phyloP scores from a whole-genome alignment of 192 early-diverging fungal species.

The Lunasporangiospora selenospora region DNA sequence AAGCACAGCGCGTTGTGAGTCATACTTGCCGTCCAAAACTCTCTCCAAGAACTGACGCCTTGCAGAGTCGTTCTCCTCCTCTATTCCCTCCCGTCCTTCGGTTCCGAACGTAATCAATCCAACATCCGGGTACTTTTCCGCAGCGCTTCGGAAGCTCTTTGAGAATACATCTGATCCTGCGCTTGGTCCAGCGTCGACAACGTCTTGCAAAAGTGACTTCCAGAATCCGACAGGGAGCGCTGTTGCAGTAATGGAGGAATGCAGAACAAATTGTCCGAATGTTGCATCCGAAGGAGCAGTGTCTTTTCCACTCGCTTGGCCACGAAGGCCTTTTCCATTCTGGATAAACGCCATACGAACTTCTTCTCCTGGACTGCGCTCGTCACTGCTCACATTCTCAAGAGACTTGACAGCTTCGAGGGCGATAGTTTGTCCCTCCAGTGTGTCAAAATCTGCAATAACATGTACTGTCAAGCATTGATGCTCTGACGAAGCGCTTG shows the following conservation, averaged over 20 bases:
- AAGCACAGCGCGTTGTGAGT: too few species aligned
- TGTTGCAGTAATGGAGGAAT: slow-evolving; percentile 28
- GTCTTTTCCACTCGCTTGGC: background rate
- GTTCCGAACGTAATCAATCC: slow-evolving; percentile 18
- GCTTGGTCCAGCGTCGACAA: too few species aligned
- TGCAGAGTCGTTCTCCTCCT: slow-evolving; percentile 8
- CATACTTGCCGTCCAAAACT: too few species aligned
- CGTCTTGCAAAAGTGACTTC: slow-evolving; percentile 16
- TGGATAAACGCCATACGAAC: slow-evolving; percentile 62
- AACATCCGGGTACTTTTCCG: slow-evolving; percentile 11
- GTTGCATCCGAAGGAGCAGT: background rate
- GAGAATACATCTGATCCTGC: slow-evolving; percentile 1
- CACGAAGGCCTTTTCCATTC: slow-evolving; percentile 32
- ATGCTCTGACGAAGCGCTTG: too few species aligned
- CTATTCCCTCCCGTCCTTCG: slow-evolving; percentile 20
- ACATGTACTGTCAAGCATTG: slow-evolving; percentile 57
- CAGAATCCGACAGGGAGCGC: slow-evolving; percentile 28
- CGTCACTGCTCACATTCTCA: slow-evolving; percentile 21
- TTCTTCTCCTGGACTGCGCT: slow-evolving; percentile 1
- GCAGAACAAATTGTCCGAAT: slow-evolving; percentile 21
- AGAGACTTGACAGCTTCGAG: slow-evolving; percentile 55
- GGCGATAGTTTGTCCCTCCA: slow-evolving; percentile 58
- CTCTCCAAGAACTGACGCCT: slow-evolving; percentile 17
- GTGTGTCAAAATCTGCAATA: slow-evolving; percentile 60
- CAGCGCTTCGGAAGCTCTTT: slow-evolving; percentile 5